Evolutionary conservation across 2,329 filamentous ascomycete species (phyloP).

Genomic region (Aspergillus clavatus): DNA sequence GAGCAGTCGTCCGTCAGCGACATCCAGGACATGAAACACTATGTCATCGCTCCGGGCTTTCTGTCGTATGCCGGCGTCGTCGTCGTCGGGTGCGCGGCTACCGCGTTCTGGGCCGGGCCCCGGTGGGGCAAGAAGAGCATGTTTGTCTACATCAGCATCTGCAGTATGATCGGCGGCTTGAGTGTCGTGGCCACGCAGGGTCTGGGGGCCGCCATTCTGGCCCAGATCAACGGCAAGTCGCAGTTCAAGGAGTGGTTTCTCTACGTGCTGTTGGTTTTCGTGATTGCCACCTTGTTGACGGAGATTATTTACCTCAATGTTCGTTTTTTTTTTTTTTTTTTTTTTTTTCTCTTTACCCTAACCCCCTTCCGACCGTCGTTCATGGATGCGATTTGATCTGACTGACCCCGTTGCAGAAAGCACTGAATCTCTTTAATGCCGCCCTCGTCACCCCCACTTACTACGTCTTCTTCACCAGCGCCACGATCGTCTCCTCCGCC

Average conservation of each 20-base stretch:
- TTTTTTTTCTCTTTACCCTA: no score
- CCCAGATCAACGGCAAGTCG: conserved; percentile 71
- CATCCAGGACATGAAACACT: conserved; percentile 89
- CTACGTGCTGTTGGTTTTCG: conserved; percentile 87
- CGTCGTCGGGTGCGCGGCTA: conserved; percentile 65
- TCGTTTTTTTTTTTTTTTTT: conserved; percentile 43
- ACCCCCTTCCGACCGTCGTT: no score
- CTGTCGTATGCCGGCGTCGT: conserved; percentile 79
- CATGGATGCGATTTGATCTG: no score
- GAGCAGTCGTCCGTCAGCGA: conserved; percentile 74
- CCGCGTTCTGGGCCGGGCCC: conserved; percentile 76
- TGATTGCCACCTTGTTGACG: conserved; percentile 79
- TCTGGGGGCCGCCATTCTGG: conserved; percentile 82
- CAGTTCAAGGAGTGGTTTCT: conserved; percentile 99
- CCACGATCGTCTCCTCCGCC: conserved; percentile 89
- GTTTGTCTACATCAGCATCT: conserved; percentile 95
- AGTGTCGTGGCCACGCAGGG: conserved; percentile 95
- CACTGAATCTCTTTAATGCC: conserved; percentile 92
- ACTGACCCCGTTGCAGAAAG: conserved; percentile 65
- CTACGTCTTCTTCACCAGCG: conserved; percentile 96
- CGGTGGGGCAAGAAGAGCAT: conserved; percentile 94
- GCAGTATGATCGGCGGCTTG: conserved; percentile 87
- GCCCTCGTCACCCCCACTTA: conserved; percentile 96
- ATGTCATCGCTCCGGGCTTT: conserved; percentile 81
- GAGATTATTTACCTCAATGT: conserved; percentile 97